Evolutionary conservation across 2,329 filamentous ascomycete genomes (phyloP).

Genomic region (Aureobasidium mangrovei): DNA sequence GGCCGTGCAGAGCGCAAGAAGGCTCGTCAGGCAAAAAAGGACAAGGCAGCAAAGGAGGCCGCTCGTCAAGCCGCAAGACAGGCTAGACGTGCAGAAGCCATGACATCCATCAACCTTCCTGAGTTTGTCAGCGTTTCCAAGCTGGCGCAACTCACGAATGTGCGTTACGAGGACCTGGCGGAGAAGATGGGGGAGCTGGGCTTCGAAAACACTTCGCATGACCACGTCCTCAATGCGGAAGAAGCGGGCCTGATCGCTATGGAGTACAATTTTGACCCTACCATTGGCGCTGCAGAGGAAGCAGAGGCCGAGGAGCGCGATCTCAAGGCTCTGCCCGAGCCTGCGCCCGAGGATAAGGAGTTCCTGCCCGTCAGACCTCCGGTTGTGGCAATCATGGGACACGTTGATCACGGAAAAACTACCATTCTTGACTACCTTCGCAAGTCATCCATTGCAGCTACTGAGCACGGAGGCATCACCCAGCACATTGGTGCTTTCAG

Average conservation of each 20-base stretch:
- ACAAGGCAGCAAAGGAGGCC: conserved; percentile 21
- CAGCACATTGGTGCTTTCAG: conserved; percentile 98
- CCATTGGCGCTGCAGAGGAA: conserved; percentile 47
- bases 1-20: conserved; percentile 19
- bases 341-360: conserved; percentile 54
- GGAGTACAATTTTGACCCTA: conserved; percentile 87
- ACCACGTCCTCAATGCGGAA: conserved; percentile 83
- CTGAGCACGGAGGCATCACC: conserved; percentile 93
- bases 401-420: conserved; percentile 97
- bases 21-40: conserved; percentile 18
- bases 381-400: conserved; percentile 98
- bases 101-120: conserved; percentile 64
- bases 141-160: conserved; percentile 64
- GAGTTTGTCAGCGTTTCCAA: conserved; percentile 87
- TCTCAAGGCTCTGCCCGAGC: conserved; percentile 52
- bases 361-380: conserved; percentile 68
- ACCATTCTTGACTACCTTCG: conserved; percentile 89
- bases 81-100: conserved; percentile 28
- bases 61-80: conserved; percentile 17
- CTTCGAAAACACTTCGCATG: conserved; percentile 74
- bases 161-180: conserved; percentile 64
- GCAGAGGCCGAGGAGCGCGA: conserved; percentile 55
- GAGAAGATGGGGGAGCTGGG: conserved; percentile 72
- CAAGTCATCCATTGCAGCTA: conserved; percentile 82
- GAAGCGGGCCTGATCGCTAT: conserved; percentile 82